Evolutionary conservation across 208 protist genomes (phyloP), one percentile per base, ranked within the genome.

Genomic region (Angomonas desouzai): DNA sequence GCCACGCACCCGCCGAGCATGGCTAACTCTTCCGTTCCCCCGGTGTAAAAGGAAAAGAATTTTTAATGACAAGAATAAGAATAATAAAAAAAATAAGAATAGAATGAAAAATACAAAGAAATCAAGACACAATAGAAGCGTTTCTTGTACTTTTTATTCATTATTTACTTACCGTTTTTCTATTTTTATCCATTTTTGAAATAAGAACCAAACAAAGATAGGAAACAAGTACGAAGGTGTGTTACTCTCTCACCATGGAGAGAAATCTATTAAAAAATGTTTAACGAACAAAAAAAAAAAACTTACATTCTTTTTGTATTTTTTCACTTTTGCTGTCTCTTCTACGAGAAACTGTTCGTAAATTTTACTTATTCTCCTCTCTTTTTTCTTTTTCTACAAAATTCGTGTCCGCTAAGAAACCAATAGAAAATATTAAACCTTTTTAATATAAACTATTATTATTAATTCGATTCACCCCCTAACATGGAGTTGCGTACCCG

Each of bases 1-100:
- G 66, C 53, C 34, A 83, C 76, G 25, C 77, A 83, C 33, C 68
- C 81, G 13, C 81, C 81, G 0, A 87, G 80, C 70, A 78, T 83
- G 66, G 66, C 80, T 3, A 48, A 57, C 10, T 57, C 51, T 18
- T 36, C 51, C 48, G 48, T 20, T 29, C 48, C 23, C 48, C 4
- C 18, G 23, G 48, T n/a, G n/a, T n/a, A n/a, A n/a, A n/a, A n/a
- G n/a, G n/a, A n/a, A n/a, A n/a, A n/a, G n/a, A n/a, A n/a, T n/a
- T n/a, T n/a, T n/a, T 23, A 53, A 23, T 27, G 23, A 27, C 25
- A 57, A 36, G 28, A 57, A 57, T 22, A 22, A 9, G 27, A 57
- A 57, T 33, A 29, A 22, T 3, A 57, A 57, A 36, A 36, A 57
- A 20, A 57, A 32, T 57, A 57, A n/a, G n/a, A n/a, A n/a, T n/a